Conservation (phyloP, 108 stramenopile species). For the Fragilaria crotonensis region DNA sequence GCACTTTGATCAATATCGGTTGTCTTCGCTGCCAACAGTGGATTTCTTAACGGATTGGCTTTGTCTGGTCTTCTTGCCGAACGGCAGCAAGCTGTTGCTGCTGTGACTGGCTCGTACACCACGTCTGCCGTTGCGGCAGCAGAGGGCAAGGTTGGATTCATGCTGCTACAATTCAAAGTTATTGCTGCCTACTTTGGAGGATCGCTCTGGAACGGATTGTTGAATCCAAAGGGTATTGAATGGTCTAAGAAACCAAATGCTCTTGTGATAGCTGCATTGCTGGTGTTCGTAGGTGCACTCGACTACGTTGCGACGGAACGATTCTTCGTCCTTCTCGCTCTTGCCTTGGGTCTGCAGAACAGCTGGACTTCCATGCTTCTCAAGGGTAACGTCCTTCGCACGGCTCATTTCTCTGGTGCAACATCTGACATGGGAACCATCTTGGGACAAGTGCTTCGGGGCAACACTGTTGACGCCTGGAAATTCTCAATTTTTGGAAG, state of each 20-base stretch:
- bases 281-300: slow-evolving; percentile 15
- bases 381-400: slow-evolving; percentile 41
- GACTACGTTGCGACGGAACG: slow-evolving; percentile 4
- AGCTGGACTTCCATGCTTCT: slow-evolving; percentile 20
- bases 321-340: slow-evolving; percentile 20
- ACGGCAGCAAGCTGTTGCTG: slow-evolving; percentile 30
- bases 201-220: too few species aligned
- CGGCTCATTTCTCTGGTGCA: slow-evolving; percentile 41
- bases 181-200: slow-evolving; percentile 36
- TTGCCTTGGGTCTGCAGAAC: slow-evolving; percentile 48
- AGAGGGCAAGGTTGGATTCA: slow-evolving; percentile 4
- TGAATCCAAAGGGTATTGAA: too few species aligned
- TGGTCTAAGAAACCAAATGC: too few species aligned
- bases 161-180: slow-evolving; percentile 14
- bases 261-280: too few species aligned
- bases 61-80: slow-evolving; percentile 28
- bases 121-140: slow-evolving; percentile 37
- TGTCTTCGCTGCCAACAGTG: slow-evolving; percentile 37
- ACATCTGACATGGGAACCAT: slow-evolving; percentile 45
- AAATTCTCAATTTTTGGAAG: slow-evolving; percentile 26
- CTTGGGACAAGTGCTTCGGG: slow-evolving; percentile 35
- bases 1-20: too few species aligned
- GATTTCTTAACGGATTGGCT: slow-evolving; percentile 50
- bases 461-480: slow-evolving; percentile 26
- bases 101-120: slow-evolving; percentile 54